Base-by-base conservation (phyloP, 805 yeast species). In the Candida adriatica region DNA sequence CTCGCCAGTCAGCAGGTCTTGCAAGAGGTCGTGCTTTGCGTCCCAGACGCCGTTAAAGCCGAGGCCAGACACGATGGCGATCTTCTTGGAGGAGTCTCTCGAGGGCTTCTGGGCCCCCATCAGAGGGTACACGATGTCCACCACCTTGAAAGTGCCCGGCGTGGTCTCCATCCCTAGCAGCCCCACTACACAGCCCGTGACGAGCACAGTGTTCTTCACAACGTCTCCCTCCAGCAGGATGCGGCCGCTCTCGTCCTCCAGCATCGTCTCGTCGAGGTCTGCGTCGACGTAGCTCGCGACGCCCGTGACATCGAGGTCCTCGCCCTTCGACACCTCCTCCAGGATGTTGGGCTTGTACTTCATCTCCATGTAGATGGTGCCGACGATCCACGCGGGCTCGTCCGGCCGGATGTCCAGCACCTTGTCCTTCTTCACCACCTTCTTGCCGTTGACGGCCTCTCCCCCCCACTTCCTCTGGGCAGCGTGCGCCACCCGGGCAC, bases 241-340 rank as follows among this genome's bases (percentile, higher is more conserved):
- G 30, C 98, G 65, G 4, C 98, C 98, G 34, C 87, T 76, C 48
- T 87, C 96, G 57, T 92, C 98, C 55, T 92, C 97, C 21, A 92
- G 53, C 79, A 78, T 75, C 17, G 83, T 49, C 41, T 67, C 71
- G 48, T 79, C 84, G 11, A 71, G 54, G 18, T 60, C 67, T 0
- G 75, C 70, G 42, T 74, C 80, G 7, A 67, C 59, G 38, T 79
- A 80, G 18, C 74, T 61, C 47, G 31, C 55, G 35, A 51, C 49
- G 46, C 42, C 50, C 40, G 33, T 58, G 3, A 63, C 70, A 20
- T 57, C 68, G 42, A 69, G 64, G 37, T 55, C 61, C 9, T 58
- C 52, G 28, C 64, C 69, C 31, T 68, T 69, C 19, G 81, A 75
- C 7, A 90, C 87, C 40, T 92, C 97, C 26, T 75, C 73, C 34